These are phyloP conservation scores for Daldinia sp. DNA, from an alignment of 2,329 filamentous ascomycete species.

Conservation along the genomic window DNA sequence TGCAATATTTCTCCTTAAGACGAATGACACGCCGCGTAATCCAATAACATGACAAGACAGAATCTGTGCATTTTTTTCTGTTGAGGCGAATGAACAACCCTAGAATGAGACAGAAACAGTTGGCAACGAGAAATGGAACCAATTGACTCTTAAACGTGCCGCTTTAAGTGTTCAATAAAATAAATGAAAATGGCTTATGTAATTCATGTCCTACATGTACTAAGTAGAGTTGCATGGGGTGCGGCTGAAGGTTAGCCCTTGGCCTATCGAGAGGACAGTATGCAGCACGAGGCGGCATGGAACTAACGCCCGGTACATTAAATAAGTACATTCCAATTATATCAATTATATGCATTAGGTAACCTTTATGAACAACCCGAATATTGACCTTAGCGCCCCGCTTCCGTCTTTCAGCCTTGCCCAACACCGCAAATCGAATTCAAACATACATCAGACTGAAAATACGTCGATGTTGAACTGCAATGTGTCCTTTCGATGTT, in stretches of 20 bases:
- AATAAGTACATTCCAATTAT: not conserved
- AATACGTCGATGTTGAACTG: slow-evolving; percentile 5
- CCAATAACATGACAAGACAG: not conserved
- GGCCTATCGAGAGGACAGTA: not conserved
- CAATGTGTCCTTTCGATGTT: slow-evolving; percentile 40
- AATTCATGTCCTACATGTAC: not conserved
- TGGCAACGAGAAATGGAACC: not conserved
- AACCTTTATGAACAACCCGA: not conserved
- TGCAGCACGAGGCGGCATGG: not conserved
- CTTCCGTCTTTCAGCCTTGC: slow-evolving; percentile 33
- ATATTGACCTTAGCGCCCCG: not conserved
- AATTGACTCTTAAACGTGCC: slow-evolving; percentile 3
- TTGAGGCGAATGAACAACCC: not conserved
- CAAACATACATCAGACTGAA: not conserved
- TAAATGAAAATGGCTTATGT: not conserved
- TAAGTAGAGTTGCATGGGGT: slow-evolving; percentile 5
- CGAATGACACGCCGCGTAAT: slow-evolving; percentile 14
- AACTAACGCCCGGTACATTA: not conserved
- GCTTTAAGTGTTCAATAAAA: not conserved
- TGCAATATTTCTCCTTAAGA: not conserved
- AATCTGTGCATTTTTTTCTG: not conserved
- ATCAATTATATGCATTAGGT: not conserved
- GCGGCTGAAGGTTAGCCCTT: slow-evolving; percentile 10
- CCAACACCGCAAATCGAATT: slow-evolving; percentile 6
- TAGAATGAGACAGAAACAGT: slow-evolving; percentile 1